Base-by-base conservation (phyloP, 371 early-diverging fungal species). In the Mucor sp. region DNA sequence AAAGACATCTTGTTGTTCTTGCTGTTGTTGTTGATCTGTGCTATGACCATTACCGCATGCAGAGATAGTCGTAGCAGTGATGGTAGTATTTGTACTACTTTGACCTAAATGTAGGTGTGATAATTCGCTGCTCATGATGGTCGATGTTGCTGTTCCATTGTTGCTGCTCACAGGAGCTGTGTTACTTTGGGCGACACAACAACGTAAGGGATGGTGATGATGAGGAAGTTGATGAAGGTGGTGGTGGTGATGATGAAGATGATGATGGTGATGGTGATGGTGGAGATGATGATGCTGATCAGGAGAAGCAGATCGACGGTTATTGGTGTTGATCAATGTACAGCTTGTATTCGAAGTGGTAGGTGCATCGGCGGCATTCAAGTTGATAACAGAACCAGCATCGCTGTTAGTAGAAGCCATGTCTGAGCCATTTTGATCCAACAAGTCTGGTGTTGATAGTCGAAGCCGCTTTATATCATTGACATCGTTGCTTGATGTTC, bases 401-500 rank as follows among this genome's bases (percentile, higher is more conserved):
- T 50, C 50, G 12, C 25, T 50, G 23, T 50, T 50, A 12, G 21
- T 12, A 25, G 50, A 50, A 23, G 25, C 21, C 50, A 50, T 50
- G 23, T 50, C 50, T 23, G 50, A 50, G 25, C 50, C 21, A 50
- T 23, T 50, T 50, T 50, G 50, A 50, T 50, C 50, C 12, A 50
- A 23, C 37, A 58, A 5, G 41, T 59, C 81, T 15, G 76, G 72
- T 27, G 73, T 70, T 1, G 80, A 78, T 6, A 74, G 39, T n/a
- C 78, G 65, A 33, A 79, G 65, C 0, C 79, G 69, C 60, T 82
- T 82, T 67, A 79, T 79, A 63, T 81, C 81, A 56, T 74, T 76
- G 9, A 77, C 74, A 71, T 81, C 81, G 28, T 83, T 83, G 63
- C 84, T 83, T 0, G 84, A 83, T 14, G 77, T 83, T 37, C 84